phyloP scores from a whole-genome alignment of 2,329 filamentous ascomycete genomes.

The Fusarium albosuccineum region DNA sequence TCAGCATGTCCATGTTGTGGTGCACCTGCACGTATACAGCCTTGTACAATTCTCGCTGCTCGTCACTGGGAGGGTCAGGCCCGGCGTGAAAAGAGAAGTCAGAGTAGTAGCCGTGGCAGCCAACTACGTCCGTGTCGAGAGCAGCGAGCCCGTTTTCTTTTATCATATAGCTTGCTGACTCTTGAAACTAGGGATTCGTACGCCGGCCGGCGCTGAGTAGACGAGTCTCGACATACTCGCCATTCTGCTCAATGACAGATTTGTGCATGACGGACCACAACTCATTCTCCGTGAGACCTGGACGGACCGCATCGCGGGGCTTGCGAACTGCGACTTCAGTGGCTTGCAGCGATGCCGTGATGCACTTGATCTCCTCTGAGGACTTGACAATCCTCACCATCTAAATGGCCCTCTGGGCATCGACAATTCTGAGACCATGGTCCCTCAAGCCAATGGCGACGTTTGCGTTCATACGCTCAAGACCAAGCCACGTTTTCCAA shows the following conservation, averaged over 20 bases:
- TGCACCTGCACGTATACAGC: constrained; percentile 1
- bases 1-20: constrained; percentile 18
- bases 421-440: constrained; percentile 4
- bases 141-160: constrained; percentile 13
- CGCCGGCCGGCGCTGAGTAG: not conserved
- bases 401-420: constrained; percentile 10
- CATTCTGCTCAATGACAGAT: constrained; percentile 15
- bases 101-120: constrained; percentile 21
- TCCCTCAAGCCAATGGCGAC: constrained; percentile 2
- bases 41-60: constrained; percentile 7
- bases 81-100: constrained; percentile 18
- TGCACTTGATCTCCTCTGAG: not conserved
- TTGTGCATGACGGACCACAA: constrained; percentile 15
- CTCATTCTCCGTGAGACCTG: constrained; percentile 14
- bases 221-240: constrained; percentile 11
- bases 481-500: constrained; percentile 5
- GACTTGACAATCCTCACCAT: constrained; percentile 9
- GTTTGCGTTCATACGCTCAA: constrained; percentile 16
- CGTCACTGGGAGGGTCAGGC: constrained; percentile 5
- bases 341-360: constrained; percentile 3
- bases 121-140: constrained; percentile 19
- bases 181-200: constrained; percentile 18
- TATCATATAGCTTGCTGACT: constrained; percentile 13
- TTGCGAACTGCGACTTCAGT: constrained; percentile 12
- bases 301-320: not conserved